Percentiles rank a stretch among this genome's conserved stretches.
Conservation (phyloP, 306 rosid species). For the Geum urbanum region DNA sequence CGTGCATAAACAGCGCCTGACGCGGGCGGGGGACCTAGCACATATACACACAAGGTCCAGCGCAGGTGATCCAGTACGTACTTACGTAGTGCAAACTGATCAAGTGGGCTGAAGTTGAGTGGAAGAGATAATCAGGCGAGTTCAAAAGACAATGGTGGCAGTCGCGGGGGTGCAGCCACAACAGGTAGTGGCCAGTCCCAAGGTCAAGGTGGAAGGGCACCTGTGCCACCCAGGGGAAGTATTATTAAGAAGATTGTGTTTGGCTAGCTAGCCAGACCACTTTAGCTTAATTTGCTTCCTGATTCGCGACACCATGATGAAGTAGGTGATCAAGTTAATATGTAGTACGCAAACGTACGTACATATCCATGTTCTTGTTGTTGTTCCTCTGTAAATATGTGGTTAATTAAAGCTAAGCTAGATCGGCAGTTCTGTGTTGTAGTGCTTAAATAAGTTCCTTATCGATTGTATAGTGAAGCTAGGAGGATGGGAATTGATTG, state of each 20-base stretch:
- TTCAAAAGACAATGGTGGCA: too few species aligned
- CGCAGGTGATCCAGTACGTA: too few species aligned
- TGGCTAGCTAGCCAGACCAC: neutral
- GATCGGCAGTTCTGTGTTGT: too few species aligned
- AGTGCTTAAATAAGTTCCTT: too few species aligned
- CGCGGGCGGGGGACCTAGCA: too few species aligned
- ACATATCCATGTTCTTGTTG: neutral
- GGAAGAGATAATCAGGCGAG: neutral
- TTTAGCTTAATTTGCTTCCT: neutral
- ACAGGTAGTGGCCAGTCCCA: neutral
- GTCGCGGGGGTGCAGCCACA: neutral
- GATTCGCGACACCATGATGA: neutral
- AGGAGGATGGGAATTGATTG: neutral
- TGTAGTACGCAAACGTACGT: neutral
- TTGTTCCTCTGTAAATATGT: neutral
- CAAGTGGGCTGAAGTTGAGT: neutral
- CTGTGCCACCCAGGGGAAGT: slow-evolving; percentile 3
- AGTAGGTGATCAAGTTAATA: neutral
- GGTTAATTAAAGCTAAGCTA: too few species aligned
- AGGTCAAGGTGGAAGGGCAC: neutral
- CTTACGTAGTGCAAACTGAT: too few species aligned
- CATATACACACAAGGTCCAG: too few species aligned
- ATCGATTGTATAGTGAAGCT: neutral
- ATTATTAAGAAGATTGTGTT: neutral
- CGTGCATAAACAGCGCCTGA: too few species aligned